Conservation (phyloP, 345 rosid genomes). For the Pistacia atlantica region DNA sequence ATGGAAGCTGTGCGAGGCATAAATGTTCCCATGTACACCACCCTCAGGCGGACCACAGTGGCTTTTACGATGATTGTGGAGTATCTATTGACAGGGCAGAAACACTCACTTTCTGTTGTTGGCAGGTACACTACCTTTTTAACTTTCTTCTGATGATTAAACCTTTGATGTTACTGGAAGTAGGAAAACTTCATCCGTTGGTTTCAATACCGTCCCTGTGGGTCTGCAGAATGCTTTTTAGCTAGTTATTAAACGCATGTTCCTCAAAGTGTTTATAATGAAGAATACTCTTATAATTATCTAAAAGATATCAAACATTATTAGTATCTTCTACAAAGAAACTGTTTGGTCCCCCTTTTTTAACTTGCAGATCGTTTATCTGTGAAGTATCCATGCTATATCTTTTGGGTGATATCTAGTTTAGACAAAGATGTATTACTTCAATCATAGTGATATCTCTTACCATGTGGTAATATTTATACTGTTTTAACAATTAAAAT, state of each 20-base stretch:
- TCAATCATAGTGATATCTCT: background rate
- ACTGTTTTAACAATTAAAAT: background rate
- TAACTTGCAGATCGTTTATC: background rate
- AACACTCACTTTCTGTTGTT: conserved; percentile 45
- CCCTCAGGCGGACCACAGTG: conserved; percentile 71
- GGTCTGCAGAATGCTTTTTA: background rate
- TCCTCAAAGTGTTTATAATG: background rate
- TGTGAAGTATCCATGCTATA: background rate
- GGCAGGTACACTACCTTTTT: conserved; percentile 49
- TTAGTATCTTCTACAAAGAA: background rate
- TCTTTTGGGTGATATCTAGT: background rate
- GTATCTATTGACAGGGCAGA: conserved; percentile 59
- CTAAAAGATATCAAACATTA: background rate
- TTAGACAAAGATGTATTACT: background rate
- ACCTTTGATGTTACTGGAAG: background rate
- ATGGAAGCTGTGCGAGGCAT: conserved; percentile 82
- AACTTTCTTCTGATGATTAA: conserved; percentile 9
- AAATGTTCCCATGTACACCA: conserved; percentile 83
- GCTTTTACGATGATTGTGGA: conserved; percentile 71
- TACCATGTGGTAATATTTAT: background rate
- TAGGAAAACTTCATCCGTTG: background rate
- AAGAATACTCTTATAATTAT: background rate
- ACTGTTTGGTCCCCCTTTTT: background rate
- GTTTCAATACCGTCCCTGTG: background rate
- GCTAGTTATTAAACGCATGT: background rate